Evolutionary conservation across 1,284 basidiomycete species (phyloP), one percentile per base, ranked within the genome.

Genomic region (Boletus semigastroideus): DNA sequence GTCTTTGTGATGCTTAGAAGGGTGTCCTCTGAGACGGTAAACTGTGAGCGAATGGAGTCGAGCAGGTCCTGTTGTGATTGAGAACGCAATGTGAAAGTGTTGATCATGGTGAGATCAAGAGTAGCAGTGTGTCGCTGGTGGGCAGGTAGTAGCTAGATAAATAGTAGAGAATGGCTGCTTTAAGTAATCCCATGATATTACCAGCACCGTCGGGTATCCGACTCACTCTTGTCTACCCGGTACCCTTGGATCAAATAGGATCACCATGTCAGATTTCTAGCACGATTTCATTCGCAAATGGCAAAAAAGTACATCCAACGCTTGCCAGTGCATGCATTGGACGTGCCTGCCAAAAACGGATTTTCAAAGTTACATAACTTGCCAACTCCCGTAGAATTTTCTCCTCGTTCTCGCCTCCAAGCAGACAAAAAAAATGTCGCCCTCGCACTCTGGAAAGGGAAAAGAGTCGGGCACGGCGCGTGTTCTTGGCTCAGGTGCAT

Each of bases 401-500:
- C 48, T 31, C 17, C 37, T 28, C 30, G 31, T 12, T 33, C 16
- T 20, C 19, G n/a, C 34, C 16, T 38, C 25, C 22, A 5, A 22
- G 22, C 22, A 5, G 22, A 22, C 3, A 22, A 27, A 33, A 40
- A 49, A 17, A 25, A 87, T 87, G 86, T 83, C 86, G 42, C 86
- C 90, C 46, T 73, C 81, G 51, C 61, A 75, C 42, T 73, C 79
- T 54, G 79, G 76, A 51, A 85, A 84, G 66, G 79, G 84, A 61
- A 90, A 83, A 70, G 96, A 99, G 66, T 97, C 94, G 52, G 93
- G 88, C 27, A 80, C 90, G 28, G 96, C 96, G 49, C 86, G 96
- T 58, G 77, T 99, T 56, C 80, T 98, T 46, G 96, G 96, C 39
- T 95, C 94, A 34, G 96, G 94, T 52, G 77, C 92, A 49, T 94